Conservation (phyloP, 1,139 yeast genomes). For the Geotrichum australiense region DNA sequence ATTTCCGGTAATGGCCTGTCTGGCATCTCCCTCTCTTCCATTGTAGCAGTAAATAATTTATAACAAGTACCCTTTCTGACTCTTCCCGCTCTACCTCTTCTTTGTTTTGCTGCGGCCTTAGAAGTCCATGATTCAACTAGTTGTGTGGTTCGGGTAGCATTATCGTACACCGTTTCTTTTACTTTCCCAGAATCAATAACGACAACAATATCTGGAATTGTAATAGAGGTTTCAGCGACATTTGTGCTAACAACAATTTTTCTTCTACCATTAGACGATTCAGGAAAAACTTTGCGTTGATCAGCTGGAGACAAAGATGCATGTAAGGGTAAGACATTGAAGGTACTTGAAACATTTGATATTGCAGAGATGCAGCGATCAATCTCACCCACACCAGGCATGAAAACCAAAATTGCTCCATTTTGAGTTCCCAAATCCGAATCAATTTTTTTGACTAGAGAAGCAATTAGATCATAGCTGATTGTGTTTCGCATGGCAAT, state of each 20-base stretch:
- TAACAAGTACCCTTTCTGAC: constrained; percentile 75
- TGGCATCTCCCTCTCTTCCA: constrained; percentile 51
- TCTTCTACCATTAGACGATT: constrained; percentile 47
- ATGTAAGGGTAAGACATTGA: constrained; percentile 63
- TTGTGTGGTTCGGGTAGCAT: constrained; percentile 58
- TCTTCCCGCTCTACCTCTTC: constrained; percentile 99
- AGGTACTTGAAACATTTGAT: constrained; percentile 22
- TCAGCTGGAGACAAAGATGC: constrained; percentile 81
- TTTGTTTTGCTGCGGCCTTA: constrained; percentile 81
- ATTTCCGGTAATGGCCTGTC: constrained; percentile 84
- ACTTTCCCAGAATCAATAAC: constrained; percentile 87
- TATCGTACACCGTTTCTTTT: constrained; percentile 66
- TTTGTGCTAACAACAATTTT: constrained; percentile 87
- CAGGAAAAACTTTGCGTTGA: constrained; percentile 63
- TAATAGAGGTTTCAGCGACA: constrained; percentile 77
- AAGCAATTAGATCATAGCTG: constrained; percentile 63
- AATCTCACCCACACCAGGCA: constrained; percentile 91
- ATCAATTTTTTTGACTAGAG: constrained; percentile 50
- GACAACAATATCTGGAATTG: constrained; percentile 90
- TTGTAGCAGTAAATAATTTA: constrained; percentile 63
- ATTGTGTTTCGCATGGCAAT: constrained; percentile 41
- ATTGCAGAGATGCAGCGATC: constrained; percentile 43
- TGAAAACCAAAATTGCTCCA: constrained; percentile 77
- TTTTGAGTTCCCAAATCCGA: constrained; percentile 38
- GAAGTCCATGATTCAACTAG: constrained; percentile 84